These are phyloP conservation scores for Amanita rubescens DNA, from an alignment of 768 basidiomycete genomes.

Conservation along the genomic window DNA sequence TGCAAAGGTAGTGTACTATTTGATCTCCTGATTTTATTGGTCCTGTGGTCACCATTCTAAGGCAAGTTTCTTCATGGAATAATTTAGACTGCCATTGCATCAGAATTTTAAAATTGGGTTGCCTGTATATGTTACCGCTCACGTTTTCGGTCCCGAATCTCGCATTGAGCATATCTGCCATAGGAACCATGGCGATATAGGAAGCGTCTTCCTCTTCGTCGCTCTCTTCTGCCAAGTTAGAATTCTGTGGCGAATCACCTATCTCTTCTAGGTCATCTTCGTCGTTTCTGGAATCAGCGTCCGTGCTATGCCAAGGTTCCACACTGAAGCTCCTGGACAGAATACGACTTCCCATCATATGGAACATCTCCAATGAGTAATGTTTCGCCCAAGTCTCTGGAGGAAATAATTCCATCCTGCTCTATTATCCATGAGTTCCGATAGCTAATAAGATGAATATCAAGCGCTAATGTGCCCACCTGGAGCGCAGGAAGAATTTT, in stretches of 20 bases:
- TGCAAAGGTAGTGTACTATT: constrained; percentile 52
- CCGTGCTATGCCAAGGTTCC: constrained; percentile 41
- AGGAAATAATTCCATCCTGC: constrained; percentile 66
- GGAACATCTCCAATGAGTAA: constrained; percentile 72
- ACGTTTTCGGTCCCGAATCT: constrained; percentile 81
- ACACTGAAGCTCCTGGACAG: constrained; percentile 90
- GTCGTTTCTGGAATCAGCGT: constrained; percentile 12
- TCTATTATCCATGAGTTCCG: constrained; percentile 30
- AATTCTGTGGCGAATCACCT: constrained; percentile 15
- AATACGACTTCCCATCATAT: constrained; percentile 86
- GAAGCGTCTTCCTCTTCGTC: constrained; percentile 37
- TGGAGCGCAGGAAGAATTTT: constrained; percentile 65
- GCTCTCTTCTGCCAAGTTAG: constrained; percentile 26
- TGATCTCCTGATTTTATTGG: constrained; percentile 73
- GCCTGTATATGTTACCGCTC: constrained; percentile 16
- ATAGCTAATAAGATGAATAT: no score
- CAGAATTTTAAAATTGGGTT: neutral
- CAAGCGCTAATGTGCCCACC: constrained; percentile 35
- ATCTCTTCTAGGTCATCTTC: constrained; percentile 12
- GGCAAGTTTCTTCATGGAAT: constrained; percentile 63
- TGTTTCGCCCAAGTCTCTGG: constrained; percentile 31
- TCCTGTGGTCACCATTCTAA: constrained; percentile 80
- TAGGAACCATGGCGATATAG: constrained; percentile 86
- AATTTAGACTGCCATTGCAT: constrained; percentile 62
- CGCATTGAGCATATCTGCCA: constrained; percentile 96